phyloP scores from a whole-genome alignment of 345 rosid species.

The Hibiscus tridactylites region DNA sequence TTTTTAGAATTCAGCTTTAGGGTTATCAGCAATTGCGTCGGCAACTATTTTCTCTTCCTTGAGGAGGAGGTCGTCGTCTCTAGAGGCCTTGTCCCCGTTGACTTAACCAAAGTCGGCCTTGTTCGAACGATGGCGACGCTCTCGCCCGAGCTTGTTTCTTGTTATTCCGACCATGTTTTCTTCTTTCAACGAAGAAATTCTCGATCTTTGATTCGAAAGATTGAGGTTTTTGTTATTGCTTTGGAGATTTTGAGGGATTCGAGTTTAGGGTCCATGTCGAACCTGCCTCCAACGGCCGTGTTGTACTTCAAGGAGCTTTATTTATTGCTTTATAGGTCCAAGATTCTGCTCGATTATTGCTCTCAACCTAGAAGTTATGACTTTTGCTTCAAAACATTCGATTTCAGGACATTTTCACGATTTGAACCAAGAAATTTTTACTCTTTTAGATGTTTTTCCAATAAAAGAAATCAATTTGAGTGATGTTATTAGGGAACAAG shows the following conservation, averaged over 20 bases:
- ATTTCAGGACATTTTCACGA: conserved; percentile 94
- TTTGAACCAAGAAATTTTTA: conserved; percentile 71
- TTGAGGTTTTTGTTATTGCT: conserved; percentile 54
- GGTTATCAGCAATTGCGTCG: conserved; percentile 42
- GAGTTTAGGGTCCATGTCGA: conserved; percentile 16
- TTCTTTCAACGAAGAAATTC: conserved; percentile 67
- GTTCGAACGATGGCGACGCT: conserved; percentile 54
- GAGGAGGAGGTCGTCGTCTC: conserved; percentile 62
- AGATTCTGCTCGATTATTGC: conserved; percentile 77
- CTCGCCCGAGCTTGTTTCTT: conserved; percentile 50
- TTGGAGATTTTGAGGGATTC: conserved; percentile 57
- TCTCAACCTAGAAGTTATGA: conserved; percentile 83
- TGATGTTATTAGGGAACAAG: conserved; percentile 73
- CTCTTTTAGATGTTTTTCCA: conserved; percentile 87
- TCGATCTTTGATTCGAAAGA: conserved; percentile 60
- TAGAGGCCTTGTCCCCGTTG: conserved; percentile 87
- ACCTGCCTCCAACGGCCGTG: conserved; percentile 36
- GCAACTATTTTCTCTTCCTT: conserved; percentile 83
- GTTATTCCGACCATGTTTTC: conserved; percentile 32
- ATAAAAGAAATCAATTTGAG: conserved; percentile 41
- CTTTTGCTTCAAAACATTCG: conserved; percentile 69
- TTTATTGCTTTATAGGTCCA: conserved; percentile 73
- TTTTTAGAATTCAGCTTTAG: conserved; percentile 4
- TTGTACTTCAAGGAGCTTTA: conserved; percentile 87
- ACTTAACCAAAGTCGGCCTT: conserved; percentile 61